Percentiles rank a stretch among this genome's conserved stretches.
phyloP scores from a whole-genome alignment of 208 protist species.

The Crithidia bombi region DNA sequence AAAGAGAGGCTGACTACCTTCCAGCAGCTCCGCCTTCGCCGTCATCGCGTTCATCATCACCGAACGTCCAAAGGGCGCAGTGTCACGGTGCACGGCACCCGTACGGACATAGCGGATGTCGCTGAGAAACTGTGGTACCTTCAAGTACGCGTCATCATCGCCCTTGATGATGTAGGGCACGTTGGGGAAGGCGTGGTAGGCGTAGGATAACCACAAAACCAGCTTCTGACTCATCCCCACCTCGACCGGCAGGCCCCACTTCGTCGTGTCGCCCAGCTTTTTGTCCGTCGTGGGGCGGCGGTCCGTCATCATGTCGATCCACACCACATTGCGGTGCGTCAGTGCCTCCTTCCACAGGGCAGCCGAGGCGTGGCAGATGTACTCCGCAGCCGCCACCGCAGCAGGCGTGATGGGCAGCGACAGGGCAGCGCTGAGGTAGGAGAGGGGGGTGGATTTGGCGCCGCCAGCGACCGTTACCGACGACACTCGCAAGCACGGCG shows the following conservation, averaged over 20 bases:
- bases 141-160: constrained; percentile 55
- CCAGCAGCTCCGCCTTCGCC: no score
- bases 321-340: constrained; percentile 25
- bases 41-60: no score
- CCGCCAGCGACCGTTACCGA: no score
- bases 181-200: constrained; percentile 35
- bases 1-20: no score
- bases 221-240: constrained; percentile 49
- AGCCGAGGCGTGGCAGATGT: constrained; percentile 29
- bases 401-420: constrained; percentile 9
- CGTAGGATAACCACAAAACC: constrained; percentile 39
- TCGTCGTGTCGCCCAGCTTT: constrained; percentile 12
- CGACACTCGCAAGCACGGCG: background rate
- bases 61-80: no score
- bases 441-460: background rate
- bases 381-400: constrained; percentile 18
- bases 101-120: constrained; percentile 24
- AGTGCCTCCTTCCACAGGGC: constrained; percentile 30
- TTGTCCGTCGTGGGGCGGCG: constrained; percentile 21
- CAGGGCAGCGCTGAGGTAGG: background rate
- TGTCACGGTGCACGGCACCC: background rate
- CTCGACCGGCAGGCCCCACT: constrained; percentile 39
- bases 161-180: constrained; percentile 46
- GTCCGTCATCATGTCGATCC: constrained; percentile 36
- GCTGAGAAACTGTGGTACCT: constrained; percentile 50